Conservation (phyloP, 73 alveolate genomes). For the Durusdinium trenchii region DNA sequence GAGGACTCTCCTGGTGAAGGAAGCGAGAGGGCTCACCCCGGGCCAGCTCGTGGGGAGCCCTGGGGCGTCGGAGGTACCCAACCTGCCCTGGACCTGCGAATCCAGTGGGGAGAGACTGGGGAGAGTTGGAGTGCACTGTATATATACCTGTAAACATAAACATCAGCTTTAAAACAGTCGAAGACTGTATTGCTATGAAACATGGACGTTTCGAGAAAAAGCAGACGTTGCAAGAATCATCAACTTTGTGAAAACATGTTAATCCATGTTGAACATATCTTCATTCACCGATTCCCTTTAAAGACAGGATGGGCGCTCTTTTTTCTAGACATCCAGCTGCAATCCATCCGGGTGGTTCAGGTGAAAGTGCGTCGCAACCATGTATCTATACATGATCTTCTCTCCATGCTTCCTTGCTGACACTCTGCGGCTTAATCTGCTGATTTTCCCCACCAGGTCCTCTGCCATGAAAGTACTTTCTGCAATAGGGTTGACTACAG, state of each 20-base stretch:
- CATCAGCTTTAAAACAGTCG: too few species aligned
- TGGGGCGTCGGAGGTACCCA: background rate
- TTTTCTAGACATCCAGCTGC: too few species aligned
- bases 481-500: background rate
- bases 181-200: background rate
- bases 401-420: background rate
- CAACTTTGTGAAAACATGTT: background rate
- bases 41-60: slow-evolving; percentile 27
- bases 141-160: background rate
- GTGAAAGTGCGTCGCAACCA: background rate
- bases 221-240: background rate
- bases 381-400: background rate
- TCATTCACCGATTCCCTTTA: too few species aligned
- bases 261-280: background rate
- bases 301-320: too few species aligned
- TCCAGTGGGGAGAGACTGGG: background rate
- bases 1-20: slow-evolving; percentile 80
- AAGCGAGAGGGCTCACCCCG: slow-evolving; percentile 45
- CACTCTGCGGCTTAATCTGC: background rate
- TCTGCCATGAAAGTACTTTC: slow-evolving; percentile 28
- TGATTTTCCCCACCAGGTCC: slow-evolving; percentile 3
- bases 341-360: background rate
- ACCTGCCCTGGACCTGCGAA: background rate
- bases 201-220: background rate
- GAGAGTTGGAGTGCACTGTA: background rate